Percentiles rank a stretch among this genome's conserved stretches.
phyloP scores from a whole-genome alignment of 1,284 basidiomycete genomes.

The Naganishia sp. region DNA sequence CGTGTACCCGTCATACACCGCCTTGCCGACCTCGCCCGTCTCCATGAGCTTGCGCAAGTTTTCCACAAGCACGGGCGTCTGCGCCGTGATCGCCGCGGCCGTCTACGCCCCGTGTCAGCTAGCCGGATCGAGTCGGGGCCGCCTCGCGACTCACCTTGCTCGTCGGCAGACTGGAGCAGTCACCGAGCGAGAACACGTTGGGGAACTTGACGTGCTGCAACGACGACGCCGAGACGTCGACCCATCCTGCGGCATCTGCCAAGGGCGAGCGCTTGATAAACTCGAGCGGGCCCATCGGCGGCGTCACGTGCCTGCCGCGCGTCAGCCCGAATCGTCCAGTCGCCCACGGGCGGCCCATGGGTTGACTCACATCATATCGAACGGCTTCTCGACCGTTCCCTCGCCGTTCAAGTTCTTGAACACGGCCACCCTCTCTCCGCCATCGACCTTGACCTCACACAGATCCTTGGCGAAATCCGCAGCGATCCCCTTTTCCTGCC shows the following conservation, averaged over 20 bases:
- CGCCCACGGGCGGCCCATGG: no score
- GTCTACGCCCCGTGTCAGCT: slow-evolving; percentile 57
- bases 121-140: background rate
- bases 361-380: slow-evolving; percentile 64
- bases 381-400: slow-evolving; percentile 66
- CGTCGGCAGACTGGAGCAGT: slow-evolving; percentile 86
- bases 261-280: slow-evolving; percentile 76
- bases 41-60: slow-evolving; percentile 77
- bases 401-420: slow-evolving; percentile 72
- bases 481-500: slow-evolving; percentile 75
- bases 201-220: slow-evolving; percentile 76
- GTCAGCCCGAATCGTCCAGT: background rate
- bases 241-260: slow-evolving; percentile 81
- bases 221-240: slow-evolving; percentile 77
- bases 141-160: slow-evolving; percentile 62
- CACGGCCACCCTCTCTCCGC: slow-evolving; percentile 68
- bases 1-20: slow-evolving; percentile 76
- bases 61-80: slow-evolving; percentile 88
- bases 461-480: slow-evolving; percentile 84
- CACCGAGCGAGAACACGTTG: slow-evolving; percentile 88
- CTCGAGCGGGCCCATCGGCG: slow-evolving; percentile 85
- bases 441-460: slow-evolving; percentile 65
- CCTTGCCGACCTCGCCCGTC: slow-evolving; percentile 67
- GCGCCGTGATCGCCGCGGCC: slow-evolving; percentile 85
- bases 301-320: slow-evolving; percentile 67